Percentiles rank a stretch among this genome's conserved stretches.
Conservation (phyloP, 306 rosid genomes). For the Trifolium fragiferum region DNA sequence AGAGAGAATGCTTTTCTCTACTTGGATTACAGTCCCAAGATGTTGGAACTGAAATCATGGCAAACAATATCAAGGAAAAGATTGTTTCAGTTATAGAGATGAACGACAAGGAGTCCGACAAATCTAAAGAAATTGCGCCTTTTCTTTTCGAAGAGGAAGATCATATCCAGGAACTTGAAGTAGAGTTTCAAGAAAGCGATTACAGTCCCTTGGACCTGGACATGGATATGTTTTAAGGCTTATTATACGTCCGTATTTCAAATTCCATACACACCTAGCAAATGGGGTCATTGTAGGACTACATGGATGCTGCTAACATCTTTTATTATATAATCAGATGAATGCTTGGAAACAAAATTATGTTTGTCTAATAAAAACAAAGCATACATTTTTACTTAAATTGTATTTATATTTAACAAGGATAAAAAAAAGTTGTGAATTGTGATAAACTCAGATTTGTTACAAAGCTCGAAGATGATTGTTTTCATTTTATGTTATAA, state of each 20-base stretch:
- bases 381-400: too few relatives aligned
- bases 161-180: slow-evolving; percentile 47
- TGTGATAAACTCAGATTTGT: too few relatives aligned
- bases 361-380: too few relatives aligned
- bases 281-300: slow-evolving; percentile 4
- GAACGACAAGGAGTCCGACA: slow-evolving; percentile 66
- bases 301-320: not conserved
- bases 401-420: too few relatives aligned
- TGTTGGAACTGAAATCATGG: slow-evolving; percentile 59
- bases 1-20: slow-evolving; percentile 76
- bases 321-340: not conserved
- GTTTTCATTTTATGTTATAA: too few relatives aligned
- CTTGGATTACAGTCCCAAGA: slow-evolving; percentile 73
- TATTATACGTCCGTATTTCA: slow-evolving; percentile 11
- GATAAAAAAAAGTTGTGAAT: too few relatives aligned
- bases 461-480: too few relatives aligned
- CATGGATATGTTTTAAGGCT: slow-evolving; percentile 32
- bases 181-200: slow-evolving; percentile 51
- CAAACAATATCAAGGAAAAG: slow-evolving; percentile 63
- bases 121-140: slow-evolving; percentile 60
- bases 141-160: slow-evolving; percentile 67
- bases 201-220: slow-evolving; percentile 55
- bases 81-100: slow-evolving; percentile 69
- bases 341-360: too few relatives aligned
- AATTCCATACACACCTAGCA: not conserved